Conservation (phyloP, 2,329 filamentous ascomycete species). For the Fusarium tjaetaba region DNA sequence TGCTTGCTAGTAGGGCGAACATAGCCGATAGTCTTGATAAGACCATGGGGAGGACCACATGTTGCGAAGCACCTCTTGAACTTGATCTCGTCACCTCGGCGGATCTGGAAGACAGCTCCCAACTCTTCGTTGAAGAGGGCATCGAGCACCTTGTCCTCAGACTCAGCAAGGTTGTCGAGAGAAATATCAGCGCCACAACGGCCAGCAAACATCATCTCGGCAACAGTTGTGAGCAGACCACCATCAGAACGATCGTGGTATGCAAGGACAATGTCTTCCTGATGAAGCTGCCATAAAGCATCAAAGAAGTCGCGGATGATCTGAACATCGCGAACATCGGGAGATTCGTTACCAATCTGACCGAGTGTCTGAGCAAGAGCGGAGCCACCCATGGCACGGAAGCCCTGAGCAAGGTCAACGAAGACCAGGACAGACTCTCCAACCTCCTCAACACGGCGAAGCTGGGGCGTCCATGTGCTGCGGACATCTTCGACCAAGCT, state of each 20-base stretch:
- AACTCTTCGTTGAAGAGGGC: slow-evolving; percentile 96
- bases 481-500: slow-evolving; percentile 82
- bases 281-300: slow-evolving; percentile 74
- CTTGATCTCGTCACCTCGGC: slow-evolving; percentile 81
- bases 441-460: slow-evolving; percentile 84
- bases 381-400: slow-evolving; percentile 87
- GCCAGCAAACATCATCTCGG: slow-evolving; percentile 98
- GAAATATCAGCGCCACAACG: slow-evolving; percentile 87
- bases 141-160: slow-evolving; percentile 73
- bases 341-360: slow-evolving; percentile 83
- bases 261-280: slow-evolving; percentile 76
- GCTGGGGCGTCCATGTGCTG: slow-evolving; percentile 93
- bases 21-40: slow-evolving; percentile 86
- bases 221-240: slow-evolving; percentile 87
- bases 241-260: slow-evolving; percentile 97
- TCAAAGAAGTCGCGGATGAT: slow-evolving; percentile 92
- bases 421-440: slow-evolving; percentile 90
- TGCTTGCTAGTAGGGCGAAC: slow-evolving; percentile 77
- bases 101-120: slow-evolving; percentile 94
- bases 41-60: slow-evolving; percentile 81
- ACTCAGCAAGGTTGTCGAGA: slow-evolving; percentile 77
- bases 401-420: slow-evolving; percentile 86
- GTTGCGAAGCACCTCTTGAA: slow-evolving; percentile 94
- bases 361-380: slow-evolving; percentile 90
- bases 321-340: slow-evolving; percentile 85